Percentiles rank a stretch among this genome's conserved stretches.
phyloP scores from a whole-genome alignment of 768 basidiomycete species.

The Panaeolus papilionaceus region DNA sequence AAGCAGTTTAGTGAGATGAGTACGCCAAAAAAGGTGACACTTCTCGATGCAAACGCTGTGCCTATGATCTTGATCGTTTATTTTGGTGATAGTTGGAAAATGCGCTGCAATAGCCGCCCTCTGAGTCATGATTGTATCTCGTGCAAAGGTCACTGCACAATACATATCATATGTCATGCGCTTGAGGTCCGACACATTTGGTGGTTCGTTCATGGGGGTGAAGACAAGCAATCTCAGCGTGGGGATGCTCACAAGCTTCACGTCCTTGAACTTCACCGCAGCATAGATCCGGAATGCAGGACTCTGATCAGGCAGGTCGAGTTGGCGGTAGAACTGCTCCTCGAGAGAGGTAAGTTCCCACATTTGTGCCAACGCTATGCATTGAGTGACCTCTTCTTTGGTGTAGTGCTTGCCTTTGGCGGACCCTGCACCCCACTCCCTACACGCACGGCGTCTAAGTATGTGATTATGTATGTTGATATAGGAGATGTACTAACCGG shows the following conservation, averaged over 20 bases:
- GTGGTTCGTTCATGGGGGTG: neutral
- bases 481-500: no score
- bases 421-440: no score
- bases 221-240: neutral
- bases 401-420: neutral
- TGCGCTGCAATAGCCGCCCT: neutral
- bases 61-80: no score
- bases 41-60: no score
- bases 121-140: neutral
- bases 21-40: no score
- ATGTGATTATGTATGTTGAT: no score
- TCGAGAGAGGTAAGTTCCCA: neutral
- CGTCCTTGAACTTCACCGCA: neutral
- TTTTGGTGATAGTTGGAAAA: neutral
- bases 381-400: neutral
- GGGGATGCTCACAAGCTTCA: neutral
- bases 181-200: neutral
- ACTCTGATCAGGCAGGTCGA: neutral
- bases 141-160: neutral
- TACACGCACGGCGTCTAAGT: no score
- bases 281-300: neutral
- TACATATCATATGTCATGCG: neutral
- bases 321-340: neutral
- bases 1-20: no score
- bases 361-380: neutral